Evolutionary conservation across 768 basidiomycete species (phyloP).

Genomic region (Lactarius akahatsu): DNA sequence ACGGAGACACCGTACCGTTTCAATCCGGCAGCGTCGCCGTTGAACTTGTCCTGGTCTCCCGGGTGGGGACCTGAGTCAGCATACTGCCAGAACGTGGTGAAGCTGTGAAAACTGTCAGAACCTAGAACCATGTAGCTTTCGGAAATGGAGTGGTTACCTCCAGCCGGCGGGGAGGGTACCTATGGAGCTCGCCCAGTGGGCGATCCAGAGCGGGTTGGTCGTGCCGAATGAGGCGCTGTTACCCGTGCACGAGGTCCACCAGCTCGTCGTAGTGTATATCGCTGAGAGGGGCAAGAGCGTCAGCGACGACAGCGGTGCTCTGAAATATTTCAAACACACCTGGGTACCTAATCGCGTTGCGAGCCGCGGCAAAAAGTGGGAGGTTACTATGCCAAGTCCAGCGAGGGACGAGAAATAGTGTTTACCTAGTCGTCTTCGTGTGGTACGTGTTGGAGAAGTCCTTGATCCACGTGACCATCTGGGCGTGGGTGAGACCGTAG

Average conservation of each 20-base stretch:
- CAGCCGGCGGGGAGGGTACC: constrained; percentile 60
- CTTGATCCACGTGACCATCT: constrained; percentile 61
- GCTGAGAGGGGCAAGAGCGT: constrained; percentile 35
- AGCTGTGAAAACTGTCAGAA: constrained; percentile 34
- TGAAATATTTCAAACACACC: constrained; percentile 33
- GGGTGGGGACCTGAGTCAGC: constrained; percentile 55
- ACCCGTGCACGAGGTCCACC: constrained; percentile 69
- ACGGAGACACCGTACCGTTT: constrained; percentile 35
- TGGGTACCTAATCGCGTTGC: constrained; percentile 36
- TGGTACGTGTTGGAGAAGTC: constrained; percentile 60
- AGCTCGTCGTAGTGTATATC: constrained; percentile 63
- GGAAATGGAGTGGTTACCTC: too few relatives aligned
- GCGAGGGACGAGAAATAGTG: not conserved
- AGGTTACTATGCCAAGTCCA: not conserved
- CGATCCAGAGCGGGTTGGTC: constrained; percentile 62
- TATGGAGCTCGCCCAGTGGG: constrained; percentile 48
- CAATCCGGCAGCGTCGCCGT: constrained; percentile 49
- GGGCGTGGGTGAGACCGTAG: constrained; percentile 50
- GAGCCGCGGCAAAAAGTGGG: constrained; percentile 28
- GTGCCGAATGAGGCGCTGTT: constrained; percentile 50
- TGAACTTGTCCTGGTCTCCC: constrained; percentile 59
- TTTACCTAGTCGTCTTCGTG: constrained; percentile 46
- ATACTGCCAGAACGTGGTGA: constrained; percentile 62
- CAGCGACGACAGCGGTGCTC: not conserved
- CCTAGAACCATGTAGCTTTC: not conserved